phyloP scores from a whole-genome alignment of 2,329 filamentous ascomycete species.

The Sphaerulina vaccinii region DNA sequence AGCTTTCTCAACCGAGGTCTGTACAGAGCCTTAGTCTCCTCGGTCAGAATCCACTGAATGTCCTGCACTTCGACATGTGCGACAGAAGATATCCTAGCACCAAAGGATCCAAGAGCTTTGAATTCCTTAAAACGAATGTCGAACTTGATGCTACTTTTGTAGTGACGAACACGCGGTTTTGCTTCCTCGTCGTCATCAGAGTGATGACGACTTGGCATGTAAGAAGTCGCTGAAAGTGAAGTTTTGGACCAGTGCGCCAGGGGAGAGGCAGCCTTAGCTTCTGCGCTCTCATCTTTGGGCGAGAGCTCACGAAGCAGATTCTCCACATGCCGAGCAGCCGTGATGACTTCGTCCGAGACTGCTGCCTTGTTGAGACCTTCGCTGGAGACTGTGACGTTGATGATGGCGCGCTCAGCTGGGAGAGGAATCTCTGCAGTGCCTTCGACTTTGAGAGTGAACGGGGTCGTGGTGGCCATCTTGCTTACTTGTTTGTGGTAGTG shows the following conservation, averaged over 20 bases:
- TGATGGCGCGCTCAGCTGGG: slow-evolving; percentile 26
- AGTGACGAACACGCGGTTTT: slow-evolving; percentile 7
- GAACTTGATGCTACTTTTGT: slow-evolving; percentile 20
- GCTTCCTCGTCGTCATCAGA: slow-evolving; percentile 9
- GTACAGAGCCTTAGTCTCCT: slow-evolving; percentile 22
- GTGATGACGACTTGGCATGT: not conserved
- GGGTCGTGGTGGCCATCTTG: slow-evolving; percentile 4
- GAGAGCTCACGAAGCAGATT: slow-evolving; percentile 18
- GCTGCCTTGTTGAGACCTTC: slow-evolving; percentile 22
- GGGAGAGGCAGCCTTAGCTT: slow-evolving; percentile 19
- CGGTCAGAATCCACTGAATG: slow-evolving; percentile 21
- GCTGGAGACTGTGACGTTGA: slow-evolving; percentile 25
- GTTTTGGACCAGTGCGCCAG: slow-evolving; percentile 29
- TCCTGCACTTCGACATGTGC: slow-evolving; percentile 20
- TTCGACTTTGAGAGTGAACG: slow-evolving; percentile 22
- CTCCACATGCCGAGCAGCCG: slow-evolving; percentile 25
- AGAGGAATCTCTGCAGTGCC: slow-evolving; percentile 25
- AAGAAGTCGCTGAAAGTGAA: slow-evolving; percentile 21
- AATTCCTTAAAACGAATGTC: slow-evolving; percentile 31
- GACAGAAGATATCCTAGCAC: slow-evolving; percentile 20
- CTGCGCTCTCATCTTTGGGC: slow-evolving; percentile 11
- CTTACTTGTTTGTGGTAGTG: not conserved
- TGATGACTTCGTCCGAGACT: slow-evolving; percentile 26
- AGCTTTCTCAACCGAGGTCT: slow-evolving; percentile 20
- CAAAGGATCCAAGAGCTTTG: slow-evolving; percentile 25